phyloP scores from a whole-genome alignment of 352 stramenopile genomes.

The Albugo laibachii region DNA sequence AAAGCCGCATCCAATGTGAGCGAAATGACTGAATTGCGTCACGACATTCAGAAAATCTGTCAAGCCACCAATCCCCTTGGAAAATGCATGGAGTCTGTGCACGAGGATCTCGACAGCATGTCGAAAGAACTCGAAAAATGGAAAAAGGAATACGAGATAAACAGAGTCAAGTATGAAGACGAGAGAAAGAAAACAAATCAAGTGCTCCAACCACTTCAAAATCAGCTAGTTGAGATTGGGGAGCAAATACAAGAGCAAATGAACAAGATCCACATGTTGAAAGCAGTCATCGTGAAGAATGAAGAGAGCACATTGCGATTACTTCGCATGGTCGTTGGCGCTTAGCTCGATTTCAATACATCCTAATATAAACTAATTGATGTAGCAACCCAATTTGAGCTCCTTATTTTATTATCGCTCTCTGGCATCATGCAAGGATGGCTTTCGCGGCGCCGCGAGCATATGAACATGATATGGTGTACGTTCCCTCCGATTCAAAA shows the following conservation, averaged over 20 bases:
- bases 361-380: not conserved
- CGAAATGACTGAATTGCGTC: conserved; percentile 61
- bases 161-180: conserved; percentile 59
- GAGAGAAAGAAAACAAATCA: conserved; percentile 75
- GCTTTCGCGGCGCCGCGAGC: conserved; percentile 74
- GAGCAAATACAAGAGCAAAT: conserved; percentile 83
- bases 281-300: conserved; percentile 84
- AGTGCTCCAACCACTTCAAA: conserved; percentile 56
- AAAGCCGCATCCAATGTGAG: conserved; percentile 42
- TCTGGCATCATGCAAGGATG: conserved; percentile 57
- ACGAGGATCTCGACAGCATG: conserved; percentile 89
- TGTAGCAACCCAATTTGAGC: not conserved
- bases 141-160: conserved; percentile 63
- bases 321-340: conserved; percentile 61
- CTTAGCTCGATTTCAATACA: not conserved
- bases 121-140: conserved; percentile 84
- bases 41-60: conserved; percentile 81
- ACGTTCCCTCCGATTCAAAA: conserved; percentile 9
- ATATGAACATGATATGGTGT: conserved; percentile 85
- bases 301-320: conserved; percentile 83
- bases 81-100: conserved; percentile 86
- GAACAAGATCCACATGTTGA: conserved; percentile 82
- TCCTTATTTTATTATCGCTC: not conserved
- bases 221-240: conserved; percentile 71
- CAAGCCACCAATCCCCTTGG: conserved; percentile 81